Evolutionary conservation across 768 basidiomycete genomes (phyloP).

Genomic region (Suillus brevipes): DNA sequence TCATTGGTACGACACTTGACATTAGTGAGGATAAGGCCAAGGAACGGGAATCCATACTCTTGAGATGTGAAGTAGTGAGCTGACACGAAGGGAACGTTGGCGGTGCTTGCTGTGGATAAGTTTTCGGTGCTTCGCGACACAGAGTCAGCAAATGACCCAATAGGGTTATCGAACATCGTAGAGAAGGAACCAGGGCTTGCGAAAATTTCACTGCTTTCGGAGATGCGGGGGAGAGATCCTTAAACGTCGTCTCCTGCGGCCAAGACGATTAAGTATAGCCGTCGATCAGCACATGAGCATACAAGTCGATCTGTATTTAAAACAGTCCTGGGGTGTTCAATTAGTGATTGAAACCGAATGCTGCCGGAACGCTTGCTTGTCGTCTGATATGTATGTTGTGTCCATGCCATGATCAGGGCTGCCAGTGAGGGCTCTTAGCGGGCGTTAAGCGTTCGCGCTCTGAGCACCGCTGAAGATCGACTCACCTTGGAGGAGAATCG

Average conservation of each 20-base stretch:
- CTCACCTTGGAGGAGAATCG: not conserved
- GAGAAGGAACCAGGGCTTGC: slow-evolving; percentile 15
- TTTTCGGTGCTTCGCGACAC: slow-evolving; percentile 10
- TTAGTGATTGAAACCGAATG: not conserved
- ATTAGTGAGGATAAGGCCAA: slow-evolving; percentile 15
- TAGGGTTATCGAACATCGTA: slow-evolving; percentile 28
- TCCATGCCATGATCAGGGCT: not conserved
- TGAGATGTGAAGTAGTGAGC: slow-evolving; percentile 11
- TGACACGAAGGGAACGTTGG: slow-evolving; percentile 2
- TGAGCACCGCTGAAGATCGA: not conserved
- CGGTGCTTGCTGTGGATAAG: slow-evolving; percentile 13
- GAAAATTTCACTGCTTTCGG: not conserved
- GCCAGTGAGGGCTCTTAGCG: not conserved
- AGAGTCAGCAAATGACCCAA: slow-evolving; percentile 18
- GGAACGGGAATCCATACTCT: slow-evolving; percentile 13
- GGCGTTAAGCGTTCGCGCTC: not conserved
- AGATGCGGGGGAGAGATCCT: slow-evolving; percentile 8
- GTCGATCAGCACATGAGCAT: slow-evolving; percentile 10
- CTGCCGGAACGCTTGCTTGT: not conserved
- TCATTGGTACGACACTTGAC: slow-evolving; percentile 5
- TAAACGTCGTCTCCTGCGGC: slow-evolving; percentile 1
- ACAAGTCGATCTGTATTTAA: slow-evolving; percentile 1
- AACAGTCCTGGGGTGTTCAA: not conserved
- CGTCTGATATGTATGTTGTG: slow-evolving; percentile 8
- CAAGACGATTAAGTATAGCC: not conserved